phyloP scores from a whole-genome alignment of 202 grass and related monocot species.

The Schoenoplectus triqueter region DNA sequence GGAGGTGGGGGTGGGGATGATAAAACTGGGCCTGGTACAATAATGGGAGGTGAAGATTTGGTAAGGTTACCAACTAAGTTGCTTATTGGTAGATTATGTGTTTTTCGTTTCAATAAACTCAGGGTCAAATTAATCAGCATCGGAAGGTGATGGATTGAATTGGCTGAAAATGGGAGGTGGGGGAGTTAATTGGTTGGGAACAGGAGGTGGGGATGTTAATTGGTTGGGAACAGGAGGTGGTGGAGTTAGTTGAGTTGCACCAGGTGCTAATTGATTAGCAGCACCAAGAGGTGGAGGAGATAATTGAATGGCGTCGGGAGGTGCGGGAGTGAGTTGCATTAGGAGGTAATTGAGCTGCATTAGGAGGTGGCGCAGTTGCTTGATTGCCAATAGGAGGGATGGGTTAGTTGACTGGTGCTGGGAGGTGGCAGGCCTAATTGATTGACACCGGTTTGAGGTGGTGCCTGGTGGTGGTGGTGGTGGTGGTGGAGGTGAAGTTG shows the following conservation, averaged over 20 bases:
- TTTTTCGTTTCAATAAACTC: neutral
- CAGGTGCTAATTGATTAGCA: neutral
- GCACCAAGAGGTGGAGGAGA: neutral
- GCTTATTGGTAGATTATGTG: constrained; percentile 3
- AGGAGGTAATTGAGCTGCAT: constrained; percentile 7
- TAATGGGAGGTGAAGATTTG: constrained; percentile 37
- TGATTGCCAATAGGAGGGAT: neutral
- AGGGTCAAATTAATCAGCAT: neutral
- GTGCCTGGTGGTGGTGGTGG: constrained; percentile 6
- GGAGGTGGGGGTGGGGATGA: constrained; percentile 37
- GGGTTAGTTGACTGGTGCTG: neutral
- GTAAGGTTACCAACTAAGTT: neutral
- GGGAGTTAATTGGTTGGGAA: neutral
- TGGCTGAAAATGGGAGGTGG: neutral
- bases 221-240: constrained; percentile 19
- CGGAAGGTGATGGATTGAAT: neutral
- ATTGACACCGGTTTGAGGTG: constrained; percentile 32
- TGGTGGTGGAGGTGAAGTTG: constrained; percentile 7
- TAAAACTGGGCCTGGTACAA: neutral
- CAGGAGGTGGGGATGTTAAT: neutral
- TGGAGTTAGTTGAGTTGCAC: neutral
- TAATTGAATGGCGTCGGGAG: neutral
- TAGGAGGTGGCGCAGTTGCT: neutral
- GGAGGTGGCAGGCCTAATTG: constrained; percentile 2
- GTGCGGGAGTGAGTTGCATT: neutral